Evolutionary conservation across 495 filamentous ascomycete genomes (phyloP), one percentile per base, ranked within the genome.

Genomic region (Xylaria castorea): DNA sequence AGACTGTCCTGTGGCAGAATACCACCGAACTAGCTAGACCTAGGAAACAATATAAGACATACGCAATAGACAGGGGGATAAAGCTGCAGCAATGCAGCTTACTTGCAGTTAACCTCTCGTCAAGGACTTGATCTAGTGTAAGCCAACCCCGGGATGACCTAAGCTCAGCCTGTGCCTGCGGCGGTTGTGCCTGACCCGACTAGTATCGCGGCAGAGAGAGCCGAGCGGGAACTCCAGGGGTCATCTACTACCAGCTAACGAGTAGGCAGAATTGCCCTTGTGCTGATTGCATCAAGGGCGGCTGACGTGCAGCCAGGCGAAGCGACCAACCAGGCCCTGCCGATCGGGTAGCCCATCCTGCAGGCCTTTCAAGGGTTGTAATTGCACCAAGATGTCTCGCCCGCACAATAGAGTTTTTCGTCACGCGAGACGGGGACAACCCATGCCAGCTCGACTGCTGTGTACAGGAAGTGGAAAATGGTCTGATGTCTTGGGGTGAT

Each of bases 401-500:
- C 65, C 32, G 30, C n/a, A 48, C 65, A 34, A 67, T 34, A 18
- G 20, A 38, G 11, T 51, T 36, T 66, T 14, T 38, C 27, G 63
- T 68, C 65, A 68, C 32, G 18, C 20, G 46, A 51, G 64, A 46
- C 40, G 18, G 64, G 18, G 18, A 22, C 38, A 9, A 53, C 16
- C 62, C 62, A 53, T 67, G 46, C 40, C 1, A 20, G 20, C 64
- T 67, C 38, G 9, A 42, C 34, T 42, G 2, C 42, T 42, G 34
- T 63, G n/a, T 61, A 38, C 32, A 61, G 32, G 12, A 61, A 38
- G 22, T 12, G 11, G 22, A 7, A 44, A 64, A 30, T 64, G 38
- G 58, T 61, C 58, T 61, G 58, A 36, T 61, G 58, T 61, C 58
- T 61, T 61, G 30, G 58, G 12, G 34, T 38, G 58, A 61, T 61